Percentiles rank a stretch among this genome's conserved stretches.
Conservation (phyloP, 768 basidiomycete genomes). For the Pulveroboletus sp. region DNA sequence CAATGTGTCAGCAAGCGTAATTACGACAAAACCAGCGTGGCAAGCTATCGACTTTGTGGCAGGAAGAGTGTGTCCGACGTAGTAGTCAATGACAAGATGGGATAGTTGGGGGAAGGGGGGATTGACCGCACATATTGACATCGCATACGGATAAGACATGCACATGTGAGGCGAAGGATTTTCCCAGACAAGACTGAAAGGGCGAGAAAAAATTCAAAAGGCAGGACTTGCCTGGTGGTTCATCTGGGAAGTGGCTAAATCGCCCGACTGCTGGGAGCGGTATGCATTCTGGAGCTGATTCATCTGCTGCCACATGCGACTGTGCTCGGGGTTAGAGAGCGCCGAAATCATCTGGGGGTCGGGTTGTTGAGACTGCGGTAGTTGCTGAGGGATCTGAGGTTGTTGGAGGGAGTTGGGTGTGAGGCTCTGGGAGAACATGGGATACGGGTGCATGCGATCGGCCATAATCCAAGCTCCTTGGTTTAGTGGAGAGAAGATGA, state of each 20-base stretch:
- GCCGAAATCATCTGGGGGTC: slow-evolving; percentile 38
- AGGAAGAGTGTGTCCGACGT: slow-evolving; percentile 1
- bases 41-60: slow-evolving; percentile 4
- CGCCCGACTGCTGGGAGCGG: slow-evolving; percentile 40
- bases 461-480: slow-evolving; percentile 49
- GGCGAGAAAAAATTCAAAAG: slow-evolving; percentile 13
- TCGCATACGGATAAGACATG: slow-evolving; percentile 12
- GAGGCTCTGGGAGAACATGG: slow-evolving; percentile 52
- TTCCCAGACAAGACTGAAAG: slow-evolving; percentile 13
- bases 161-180: slow-evolving; percentile 11
- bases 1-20: slow-evolving; percentile 25
- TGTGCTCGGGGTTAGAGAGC: slow-evolving; percentile 49
- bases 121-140: slow-evolving; percentile 17
- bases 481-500: slow-evolving; percentile 25
- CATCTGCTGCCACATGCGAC: slow-evolving; percentile 58
- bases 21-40: slow-evolving; percentile 4
- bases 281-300: slow-evolving; percentile 45
- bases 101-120: slow-evolving; percentile 12
- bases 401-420: slow-evolving; percentile 41
- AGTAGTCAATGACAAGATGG: slow-evolving; percentile 13
- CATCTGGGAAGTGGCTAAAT: slow-evolving; percentile 38
- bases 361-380: slow-evolving; percentile 42
- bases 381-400: slow-evolving; percentile 43
- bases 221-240: slow-evolving; percentile 46
- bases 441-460: slow-evolving; percentile 56